These are phyloP conservation scores for Acer yangbiense DNA, from an alignment of 345 rosid species.

Conservation along the genomic window DNA sequence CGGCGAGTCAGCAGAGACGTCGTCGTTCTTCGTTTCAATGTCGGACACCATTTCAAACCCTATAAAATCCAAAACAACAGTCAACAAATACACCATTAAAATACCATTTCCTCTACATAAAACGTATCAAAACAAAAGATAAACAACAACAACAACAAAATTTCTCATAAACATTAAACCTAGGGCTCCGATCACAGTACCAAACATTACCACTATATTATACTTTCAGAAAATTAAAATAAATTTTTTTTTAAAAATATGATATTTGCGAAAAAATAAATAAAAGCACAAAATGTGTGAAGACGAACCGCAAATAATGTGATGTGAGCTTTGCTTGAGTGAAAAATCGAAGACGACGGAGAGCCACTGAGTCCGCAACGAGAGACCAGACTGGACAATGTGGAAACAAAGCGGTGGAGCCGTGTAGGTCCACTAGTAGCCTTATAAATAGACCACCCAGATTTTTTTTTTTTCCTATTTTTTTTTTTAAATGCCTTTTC, in stretches of 20 bases:
- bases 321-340: neutral
- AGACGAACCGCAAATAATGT: neutral
- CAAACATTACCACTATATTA: neutral
- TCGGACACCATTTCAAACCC: slow-evolving; percentile 39
- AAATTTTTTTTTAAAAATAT: no score
- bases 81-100: neutral
- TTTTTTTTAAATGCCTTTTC: neutral
- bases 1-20: slow-evolving; percentile 65
- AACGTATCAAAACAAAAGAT: neutral
- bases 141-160: neutral
- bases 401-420: neutral
- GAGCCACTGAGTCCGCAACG: neutral
- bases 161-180: neutral
- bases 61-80: slow-evolving; percentile 15
- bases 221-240: neutral
- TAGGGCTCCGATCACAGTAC: slow-evolving; percentile 11
- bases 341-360: neutral
- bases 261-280: neutral
- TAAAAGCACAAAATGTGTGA: neutral
- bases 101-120: neutral
- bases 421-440: no score
- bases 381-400: neutral
- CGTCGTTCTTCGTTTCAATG: slow-evolving; percentile 44
- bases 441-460: neutral
- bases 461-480: neutral